A percentile compares a stretch with the other conserved stretches of the same genome.
These are phyloP conservation scores for Mucor saturninus DNA, from an alignment of 371 early-diverging fungal species.

Conservation along the genomic window DNA sequence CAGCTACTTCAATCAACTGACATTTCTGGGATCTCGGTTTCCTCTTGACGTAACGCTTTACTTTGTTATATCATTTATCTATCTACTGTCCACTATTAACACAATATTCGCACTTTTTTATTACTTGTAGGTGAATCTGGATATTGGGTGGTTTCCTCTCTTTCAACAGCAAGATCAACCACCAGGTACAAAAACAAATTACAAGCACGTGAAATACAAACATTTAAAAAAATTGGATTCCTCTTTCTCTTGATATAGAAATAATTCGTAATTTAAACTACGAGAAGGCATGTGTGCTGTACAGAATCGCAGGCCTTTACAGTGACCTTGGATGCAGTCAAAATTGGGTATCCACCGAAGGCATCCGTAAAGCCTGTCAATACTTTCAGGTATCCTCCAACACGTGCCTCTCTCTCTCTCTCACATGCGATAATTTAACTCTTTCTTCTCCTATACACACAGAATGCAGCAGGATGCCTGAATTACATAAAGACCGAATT, in stretches of 20 bases:
- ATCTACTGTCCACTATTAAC: background rate
- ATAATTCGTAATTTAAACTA: slow-evolving; percentile 65
- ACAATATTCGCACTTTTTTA: background rate
- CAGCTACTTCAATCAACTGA: slow-evolving; percentile 53
- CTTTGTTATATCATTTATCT: background rate
- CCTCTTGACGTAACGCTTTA: slow-evolving; percentile 41
- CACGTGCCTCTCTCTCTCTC: background rate
- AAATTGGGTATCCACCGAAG: slow-evolving; percentile 67
- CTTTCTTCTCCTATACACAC: background rate
- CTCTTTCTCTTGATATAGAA: slow-evolving; percentile 21
- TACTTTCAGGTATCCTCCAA: slow-evolving; percentile 69
- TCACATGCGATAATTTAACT: background rate
- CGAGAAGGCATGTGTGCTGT: slow-evolving; percentile 84
- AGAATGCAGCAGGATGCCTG: slow-evolving; percentile 85
- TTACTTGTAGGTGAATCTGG: slow-evolving; percentile 15
- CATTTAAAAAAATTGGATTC: background rate
- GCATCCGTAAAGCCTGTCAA: slow-evolving; percentile 73
- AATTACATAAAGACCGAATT: slow-evolving; percentile 58
- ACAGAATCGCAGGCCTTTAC: slow-evolving; percentile 85
- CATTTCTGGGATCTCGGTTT: slow-evolving; percentile 47
- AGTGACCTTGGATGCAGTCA: slow-evolving; percentile 75
- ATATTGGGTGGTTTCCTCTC: slow-evolving; percentile 30
- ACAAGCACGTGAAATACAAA: slow-evolving; percentile 21
- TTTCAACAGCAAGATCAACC: slow-evolving; percentile 22
- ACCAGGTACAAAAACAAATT: slow-evolving; percentile 19